These are phyloP conservation scores for Vigna nakashimae DNA, from an alignment of 306 rosid species.

Conservation along the genomic window DNA sequence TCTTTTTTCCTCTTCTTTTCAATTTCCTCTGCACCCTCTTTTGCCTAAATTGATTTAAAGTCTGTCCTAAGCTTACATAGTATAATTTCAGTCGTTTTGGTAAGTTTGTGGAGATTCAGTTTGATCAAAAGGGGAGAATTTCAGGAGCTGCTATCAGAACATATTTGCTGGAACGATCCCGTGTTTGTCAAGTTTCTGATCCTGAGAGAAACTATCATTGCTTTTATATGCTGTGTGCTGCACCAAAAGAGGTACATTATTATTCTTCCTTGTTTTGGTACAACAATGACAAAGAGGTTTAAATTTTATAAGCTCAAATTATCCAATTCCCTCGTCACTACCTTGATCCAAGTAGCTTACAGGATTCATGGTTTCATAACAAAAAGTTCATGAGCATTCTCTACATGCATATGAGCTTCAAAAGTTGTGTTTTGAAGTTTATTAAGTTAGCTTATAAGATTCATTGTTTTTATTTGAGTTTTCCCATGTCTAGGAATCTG, in stretches of 20 bases:
- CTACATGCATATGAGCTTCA: neutral
- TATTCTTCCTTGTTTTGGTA: constrained; percentile 1
- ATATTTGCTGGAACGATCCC: constrained; percentile 87
- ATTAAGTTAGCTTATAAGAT: no score
- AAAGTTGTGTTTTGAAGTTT: constrained; percentile 2
- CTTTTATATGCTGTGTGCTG: constrained; percentile 98
- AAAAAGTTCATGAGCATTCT: neutral
- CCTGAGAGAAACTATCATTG: constrained; percentile 99
- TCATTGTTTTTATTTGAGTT: constrained; percentile 24
- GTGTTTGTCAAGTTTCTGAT: constrained; percentile 98
- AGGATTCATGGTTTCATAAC: neutral
- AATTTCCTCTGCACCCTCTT: neutral
- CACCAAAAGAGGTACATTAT: constrained; percentile 75
- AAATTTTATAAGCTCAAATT: neutral
- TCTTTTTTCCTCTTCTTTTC: constrained; percentile 12
- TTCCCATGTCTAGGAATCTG: constrained; percentile 62
- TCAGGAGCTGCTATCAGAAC: constrained; percentile 99
- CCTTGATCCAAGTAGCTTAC: neutral
- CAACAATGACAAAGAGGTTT: neutral
- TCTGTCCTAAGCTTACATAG: constrained; percentile 46
- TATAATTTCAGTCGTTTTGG: constrained; percentile 93
- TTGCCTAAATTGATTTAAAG: constrained; percentile 40
- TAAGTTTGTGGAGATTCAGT: constrained; percentile 98
- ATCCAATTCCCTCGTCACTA: neutral
- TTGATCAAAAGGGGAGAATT: constrained; percentile 80